Evolutionary conservation across 495 filamentous ascomycete species (phyloP).

Genomic region (Pseudotulostoma volvatum): DNA sequence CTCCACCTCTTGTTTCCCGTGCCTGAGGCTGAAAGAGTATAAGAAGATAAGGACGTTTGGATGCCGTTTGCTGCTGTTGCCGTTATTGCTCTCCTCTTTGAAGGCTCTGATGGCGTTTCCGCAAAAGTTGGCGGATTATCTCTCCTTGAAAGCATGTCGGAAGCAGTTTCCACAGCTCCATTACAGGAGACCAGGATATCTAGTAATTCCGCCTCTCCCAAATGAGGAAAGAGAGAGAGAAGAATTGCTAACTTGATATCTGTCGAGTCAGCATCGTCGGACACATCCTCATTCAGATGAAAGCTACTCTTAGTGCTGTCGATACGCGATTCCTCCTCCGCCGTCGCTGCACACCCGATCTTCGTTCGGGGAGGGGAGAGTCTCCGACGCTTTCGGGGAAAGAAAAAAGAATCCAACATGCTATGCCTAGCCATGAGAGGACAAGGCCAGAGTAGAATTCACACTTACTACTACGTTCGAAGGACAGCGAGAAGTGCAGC

Average conservation of each 20-base stretch:
- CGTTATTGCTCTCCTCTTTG: slow-evolving; percentile 17
- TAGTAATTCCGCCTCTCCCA: slow-evolving; percentile 49
- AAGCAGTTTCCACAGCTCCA: slow-evolving; percentile 54
- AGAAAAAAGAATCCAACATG: too few species aligned
- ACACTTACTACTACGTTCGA: too few species aligned
- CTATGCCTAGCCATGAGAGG: too few species aligned
- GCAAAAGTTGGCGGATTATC: slow-evolving; percentile 11
- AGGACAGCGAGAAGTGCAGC: too few species aligned
- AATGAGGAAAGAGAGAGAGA: slow-evolving; percentile 50
- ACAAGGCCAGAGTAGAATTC: too few species aligned
- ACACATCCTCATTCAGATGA: too few species aligned
- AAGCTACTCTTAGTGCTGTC: too few species aligned
- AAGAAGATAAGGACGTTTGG: slow-evolving; percentile 30
- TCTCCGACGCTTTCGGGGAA: too few species aligned
- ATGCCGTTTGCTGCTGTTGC: slow-evolving; percentile 8
- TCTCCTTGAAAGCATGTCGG: slow-evolving; percentile 28
- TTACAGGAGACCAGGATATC: slow-evolving; percentile 63
- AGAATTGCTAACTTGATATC: slow-evolving; percentile 79
- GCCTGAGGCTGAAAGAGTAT: slow-evolving; percentile 16
- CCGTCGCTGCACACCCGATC: too few species aligned
- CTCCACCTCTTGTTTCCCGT: slow-evolving; percentile 17
- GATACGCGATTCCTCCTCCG: too few species aligned
- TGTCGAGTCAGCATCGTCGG: slow-evolving; percentile 56
- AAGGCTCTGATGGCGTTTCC: background rate
- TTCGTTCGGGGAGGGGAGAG: too few species aligned